phyloP scores from a whole-genome alignment of 2,329 filamentous ascomycete species.

The Epichloe typhina region DNA sequence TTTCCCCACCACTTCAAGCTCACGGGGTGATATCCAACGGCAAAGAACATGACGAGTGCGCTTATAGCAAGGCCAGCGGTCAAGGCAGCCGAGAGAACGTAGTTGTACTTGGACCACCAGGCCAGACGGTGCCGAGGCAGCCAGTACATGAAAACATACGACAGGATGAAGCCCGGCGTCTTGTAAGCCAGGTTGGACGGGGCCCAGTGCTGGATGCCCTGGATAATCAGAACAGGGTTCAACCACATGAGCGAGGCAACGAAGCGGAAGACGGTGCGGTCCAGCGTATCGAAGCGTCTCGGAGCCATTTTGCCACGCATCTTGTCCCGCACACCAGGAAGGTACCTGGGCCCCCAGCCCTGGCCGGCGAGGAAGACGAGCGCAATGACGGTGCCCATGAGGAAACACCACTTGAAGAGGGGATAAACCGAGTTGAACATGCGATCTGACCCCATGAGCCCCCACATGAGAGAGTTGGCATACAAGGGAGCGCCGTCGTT shows the following conservation, averaged over 20 bases:
- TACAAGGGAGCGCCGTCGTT: slow-evolving; percentile 34
- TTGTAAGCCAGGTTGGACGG: slow-evolving; percentile 29
- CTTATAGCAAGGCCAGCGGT: slow-evolving; percentile 28
- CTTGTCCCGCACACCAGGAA: slow-evolving; percentile 16
- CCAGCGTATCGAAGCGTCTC: slow-evolving; percentile 19
- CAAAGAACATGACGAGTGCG: slow-evolving; percentile 30
- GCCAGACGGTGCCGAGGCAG: slow-evolving; percentile 24
- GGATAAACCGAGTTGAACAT: slow-evolving; percentile 30
- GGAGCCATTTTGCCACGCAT: slow-evolving; percentile 18
- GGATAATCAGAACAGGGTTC: slow-evolving; percentile 27
- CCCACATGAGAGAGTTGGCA: slow-evolving; percentile 26
- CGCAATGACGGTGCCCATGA: slow-evolving; percentile 24
- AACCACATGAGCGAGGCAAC: slow-evolving; percentile 27
- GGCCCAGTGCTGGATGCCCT: slow-evolving; percentile 30
- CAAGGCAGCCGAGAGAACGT: slow-evolving; percentile 28
- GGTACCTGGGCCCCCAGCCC: slow-evolving; percentile 10
- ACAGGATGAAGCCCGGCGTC: slow-evolving; percentile 27
- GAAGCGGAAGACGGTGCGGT: slow-evolving; percentile 24
- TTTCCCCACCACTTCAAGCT: slow-evolving; percentile 32
- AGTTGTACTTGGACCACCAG: slow-evolving; percentile 36
- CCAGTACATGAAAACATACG: slow-evolving; percentile 25
- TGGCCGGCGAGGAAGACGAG: slow-evolving; percentile 18
- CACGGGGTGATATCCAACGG: slow-evolving; percentile 18
- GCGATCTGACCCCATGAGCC: slow-evolving; percentile 34
- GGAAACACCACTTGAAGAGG: slow-evolving; percentile 27